Percentiles rank a stretch among this genome's conserved stretches.
These are phyloP conservation scores for Schoenoplectus triqueter DNA, from an alignment of 202 grass and related monocot species.

Conservation along the genomic window DNA sequence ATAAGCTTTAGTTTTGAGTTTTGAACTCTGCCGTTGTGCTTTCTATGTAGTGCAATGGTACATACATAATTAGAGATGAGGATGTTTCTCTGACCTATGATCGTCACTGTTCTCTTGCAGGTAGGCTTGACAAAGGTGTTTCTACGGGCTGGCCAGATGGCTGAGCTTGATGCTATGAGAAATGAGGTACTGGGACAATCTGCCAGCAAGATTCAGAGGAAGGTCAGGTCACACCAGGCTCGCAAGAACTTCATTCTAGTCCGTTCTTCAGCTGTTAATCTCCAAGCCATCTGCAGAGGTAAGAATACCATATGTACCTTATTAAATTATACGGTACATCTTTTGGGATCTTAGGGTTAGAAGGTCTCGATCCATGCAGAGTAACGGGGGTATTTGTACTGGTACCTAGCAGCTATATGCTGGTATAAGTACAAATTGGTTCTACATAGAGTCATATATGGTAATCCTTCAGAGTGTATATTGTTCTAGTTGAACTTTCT, in stretches of 20 bases:
- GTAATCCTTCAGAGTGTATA: constrained; percentile 35
- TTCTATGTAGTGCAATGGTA: background rate
- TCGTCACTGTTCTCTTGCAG: constrained; percentile 53
- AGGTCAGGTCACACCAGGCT: constrained; percentile 62
- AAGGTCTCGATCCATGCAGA: constrained; percentile 13
- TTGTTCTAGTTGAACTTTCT: constrained; percentile 41
- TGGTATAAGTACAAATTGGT: background rate
- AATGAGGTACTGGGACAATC: constrained; percentile 86
- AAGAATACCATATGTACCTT: constrained; percentile 26
- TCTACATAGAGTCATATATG: background rate
- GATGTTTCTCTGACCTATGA: constrained; percentile 1
- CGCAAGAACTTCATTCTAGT: constrained; percentile 62
- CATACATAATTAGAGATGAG: background rate
- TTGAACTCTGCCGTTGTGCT: constrained; percentile 22
- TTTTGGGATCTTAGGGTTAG: background rate
- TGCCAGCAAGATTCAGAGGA: constrained; percentile 93
- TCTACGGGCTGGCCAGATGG: constrained; percentile 97
- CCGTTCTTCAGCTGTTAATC: constrained; percentile 55
- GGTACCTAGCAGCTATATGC: constrained; percentile 3
- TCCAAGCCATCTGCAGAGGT: constrained; percentile 90
- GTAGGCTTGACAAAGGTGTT: constrained; percentile 97
- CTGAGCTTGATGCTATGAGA: constrained; percentile 90
- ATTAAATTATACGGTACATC: background rate
- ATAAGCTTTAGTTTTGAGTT: background rate
- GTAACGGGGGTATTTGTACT: background rate